Base-by-base conservation (phyloP, 2,329 filamentous ascomycete genomes). In the Stemphylium vesicarium region DNA sequence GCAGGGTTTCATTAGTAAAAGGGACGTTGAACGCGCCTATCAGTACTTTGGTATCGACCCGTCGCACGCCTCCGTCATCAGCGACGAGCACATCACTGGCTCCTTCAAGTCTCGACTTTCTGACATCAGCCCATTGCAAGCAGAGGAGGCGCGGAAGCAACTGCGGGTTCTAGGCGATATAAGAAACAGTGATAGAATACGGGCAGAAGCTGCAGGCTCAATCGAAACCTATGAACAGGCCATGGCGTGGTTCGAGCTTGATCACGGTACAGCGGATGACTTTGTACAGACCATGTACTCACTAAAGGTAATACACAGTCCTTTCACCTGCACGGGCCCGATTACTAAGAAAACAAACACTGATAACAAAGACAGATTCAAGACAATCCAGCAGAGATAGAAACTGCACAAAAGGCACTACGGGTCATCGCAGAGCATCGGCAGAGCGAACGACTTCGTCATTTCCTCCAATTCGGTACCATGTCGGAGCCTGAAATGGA, bases 161-260 rank as follows among this genome's bases (percentile, higher is more conserved):
- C 74, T 91, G 37, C 80, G 80, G 56, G 82, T 84, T 42, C 87
- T 91, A 62, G 88, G 85, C 1, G 77, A 81, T 29, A 78, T 81
- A 33, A 80, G 85, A 44, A 73, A 78, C 18, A 90, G 87, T 68
- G 78, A 83, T 38, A 77, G 76, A 37, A 84, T 91, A 47, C 79
- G 82, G 59, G 79, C 81, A 42, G 82, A 84, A 39, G 85, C 87
- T 4, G 80, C 84, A 63, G 82, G 84, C 65, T 80, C 79, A 12
- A 79, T 88, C 24, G 81, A 87, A 57, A 86, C 82, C n/a, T 82
- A 84, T 50, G 81, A 85, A 40, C 85, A 89, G 67, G 88, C 88
- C 1, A 77, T 88, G 29, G 76, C 82, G 11, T 90, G 83, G 75
- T 78, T 90, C 11, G 84, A 81, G 7, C 81, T 85, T 10, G 73